phyloP scores from a whole-genome alignment of 208 protist species.

The Trypanosoma brucei region DNA sequence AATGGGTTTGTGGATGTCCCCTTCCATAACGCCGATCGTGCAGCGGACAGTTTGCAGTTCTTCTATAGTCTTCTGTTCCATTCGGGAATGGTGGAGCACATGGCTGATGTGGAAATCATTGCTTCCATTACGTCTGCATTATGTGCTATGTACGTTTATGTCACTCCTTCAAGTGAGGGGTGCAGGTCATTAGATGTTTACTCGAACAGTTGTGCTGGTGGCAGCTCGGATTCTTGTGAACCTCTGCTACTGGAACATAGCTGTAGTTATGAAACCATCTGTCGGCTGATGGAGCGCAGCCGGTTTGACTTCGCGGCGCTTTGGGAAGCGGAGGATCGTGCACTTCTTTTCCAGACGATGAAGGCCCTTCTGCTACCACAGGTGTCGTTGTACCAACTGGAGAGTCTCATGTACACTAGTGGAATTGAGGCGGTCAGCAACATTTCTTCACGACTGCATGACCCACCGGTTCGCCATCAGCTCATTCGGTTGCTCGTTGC shows the following conservation, averaged over 20 bases:
- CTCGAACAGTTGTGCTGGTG: neutral
- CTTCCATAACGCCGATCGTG: constrained; percentile 8
- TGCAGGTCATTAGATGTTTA: neutral
- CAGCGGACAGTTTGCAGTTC: constrained; percentile 15
- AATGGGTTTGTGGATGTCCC: neutral
- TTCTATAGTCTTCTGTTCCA: constrained; percentile 19
- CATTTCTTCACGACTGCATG: constrained; percentile 1
- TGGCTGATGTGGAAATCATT: constrained; percentile 8
- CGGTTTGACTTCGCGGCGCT: neutral
- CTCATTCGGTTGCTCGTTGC: constrained; percentile 9
- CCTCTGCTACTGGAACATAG: neutral
- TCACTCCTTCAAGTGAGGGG: neutral
- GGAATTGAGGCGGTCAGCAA: neutral
- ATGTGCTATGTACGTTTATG: constrained; percentile 3
- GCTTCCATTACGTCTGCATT: constrained; percentile 7
- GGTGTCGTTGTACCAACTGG: neutral
- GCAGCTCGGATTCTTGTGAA: neutral
- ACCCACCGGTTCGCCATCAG: neutral
- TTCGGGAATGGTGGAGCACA: constrained; percentile 9
- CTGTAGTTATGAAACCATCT: too few relatives aligned
- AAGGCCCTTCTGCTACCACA: neutral
- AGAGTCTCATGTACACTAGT: neutral
- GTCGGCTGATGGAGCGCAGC: neutral
- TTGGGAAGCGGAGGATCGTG: neutral
- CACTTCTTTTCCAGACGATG: neutral